Evolutionary conservation across 371 early-diverging fungal genomes (phyloP).

Genomic region (Sporodiniella umbellata): DNA sequence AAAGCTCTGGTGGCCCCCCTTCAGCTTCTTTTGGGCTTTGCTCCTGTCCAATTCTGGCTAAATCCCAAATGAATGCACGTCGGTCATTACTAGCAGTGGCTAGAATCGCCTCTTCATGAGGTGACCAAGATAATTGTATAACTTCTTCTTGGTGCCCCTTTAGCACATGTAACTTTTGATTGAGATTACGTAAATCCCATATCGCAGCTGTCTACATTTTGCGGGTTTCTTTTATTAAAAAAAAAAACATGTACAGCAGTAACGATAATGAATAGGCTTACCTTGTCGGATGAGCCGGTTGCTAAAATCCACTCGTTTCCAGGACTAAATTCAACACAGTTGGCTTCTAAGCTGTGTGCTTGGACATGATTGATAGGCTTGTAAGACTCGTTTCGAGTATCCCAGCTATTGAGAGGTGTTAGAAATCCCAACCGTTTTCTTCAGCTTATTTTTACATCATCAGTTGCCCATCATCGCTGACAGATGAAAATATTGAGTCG

Average conservation of each 20-base stretch:
- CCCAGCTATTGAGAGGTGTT: conserved; percentile 67
- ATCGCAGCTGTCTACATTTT: conserved; percentile 76
- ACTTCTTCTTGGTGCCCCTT: conserved; percentile 89
- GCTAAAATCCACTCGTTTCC: conserved; percentile 87
- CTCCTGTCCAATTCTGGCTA: conserved; percentile 86
- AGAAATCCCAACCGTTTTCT: no score
- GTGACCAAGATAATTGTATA: conserved; percentile 94
- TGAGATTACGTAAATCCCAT: conserved; percentile 96
- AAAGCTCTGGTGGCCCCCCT: conserved; percentile 96
- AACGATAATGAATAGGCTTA: no score
- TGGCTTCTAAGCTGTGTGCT: conserved; percentile 91
- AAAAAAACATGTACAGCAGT: not conserved
- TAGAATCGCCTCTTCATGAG: conserved; percentile 87
- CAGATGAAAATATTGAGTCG: conserved; percentile 88
- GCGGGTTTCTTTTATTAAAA: no score
- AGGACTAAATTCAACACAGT: conserved; percentile 94
- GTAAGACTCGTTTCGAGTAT: conserved; percentile 48
- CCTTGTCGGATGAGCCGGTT: conserved; percentile 95
- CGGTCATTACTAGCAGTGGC: conserved; percentile 92
- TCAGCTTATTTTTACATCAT: conserved; percentile 58
- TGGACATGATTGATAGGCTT: conserved; percentile 67
- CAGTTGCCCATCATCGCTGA: conserved; percentile 91
- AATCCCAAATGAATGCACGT: conserved; percentile 94
- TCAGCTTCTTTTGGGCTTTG: conserved; percentile 86
- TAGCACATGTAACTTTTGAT: conserved; percentile 73